phyloP scores from a whole-genome alignment of 192 early-diverging fungal species.

The Coemansia sp. region DNA sequence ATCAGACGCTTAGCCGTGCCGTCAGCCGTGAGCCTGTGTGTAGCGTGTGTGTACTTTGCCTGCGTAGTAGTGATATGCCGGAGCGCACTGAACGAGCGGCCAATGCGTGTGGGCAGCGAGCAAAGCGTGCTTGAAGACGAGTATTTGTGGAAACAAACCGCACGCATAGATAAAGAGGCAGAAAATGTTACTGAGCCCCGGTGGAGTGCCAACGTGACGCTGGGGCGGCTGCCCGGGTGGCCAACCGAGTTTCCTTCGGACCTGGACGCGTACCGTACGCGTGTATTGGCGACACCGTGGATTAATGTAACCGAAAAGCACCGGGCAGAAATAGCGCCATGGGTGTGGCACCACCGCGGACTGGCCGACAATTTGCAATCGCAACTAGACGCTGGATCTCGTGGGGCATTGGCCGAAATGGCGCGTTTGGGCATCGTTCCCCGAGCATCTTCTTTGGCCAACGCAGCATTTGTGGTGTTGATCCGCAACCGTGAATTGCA shows the following conservation, averaged over 20 bases:
- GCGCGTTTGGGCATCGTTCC: conserved; percentile 18
- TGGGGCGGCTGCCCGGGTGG: conserved; percentile 40
- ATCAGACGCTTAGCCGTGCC: conserved; percentile 31
- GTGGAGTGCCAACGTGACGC: not conserved
- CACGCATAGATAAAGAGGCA: not conserved
- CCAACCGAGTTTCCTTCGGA: conserved; percentile 35
- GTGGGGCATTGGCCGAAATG: conserved; percentile 16
- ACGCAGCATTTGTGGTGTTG: conserved; percentile 57
- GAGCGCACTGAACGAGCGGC: not conserved
- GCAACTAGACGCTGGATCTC: not conserved
- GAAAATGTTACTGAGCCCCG: not conserved
- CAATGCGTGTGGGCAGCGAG: not conserved
- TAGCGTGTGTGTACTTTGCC: conserved; percentile 28
- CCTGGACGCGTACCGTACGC: conserved; percentile 28
- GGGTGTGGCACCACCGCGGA: conserved; percentile 54
- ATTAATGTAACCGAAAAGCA: conserved; percentile 19
- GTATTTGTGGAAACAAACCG: not conserved
- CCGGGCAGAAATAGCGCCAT: conserved; percentile 50
- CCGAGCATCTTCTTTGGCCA: conserved; percentile 4
- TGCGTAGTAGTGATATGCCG: conserved; percentile 22
- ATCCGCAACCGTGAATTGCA: conserved; percentile 59
- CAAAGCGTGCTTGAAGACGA: not conserved
- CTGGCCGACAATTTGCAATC: conserved; percentile 20
- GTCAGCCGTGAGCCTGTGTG: conserved; percentile 22
- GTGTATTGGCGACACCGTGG: conserved; percentile 23